A percentile compares a stretch with the other conserved stretches of the same genome.
Conservation (phyloP, 2,329 filamentous ascomycete genomes). For the Talaromyces sp. region DNA sequence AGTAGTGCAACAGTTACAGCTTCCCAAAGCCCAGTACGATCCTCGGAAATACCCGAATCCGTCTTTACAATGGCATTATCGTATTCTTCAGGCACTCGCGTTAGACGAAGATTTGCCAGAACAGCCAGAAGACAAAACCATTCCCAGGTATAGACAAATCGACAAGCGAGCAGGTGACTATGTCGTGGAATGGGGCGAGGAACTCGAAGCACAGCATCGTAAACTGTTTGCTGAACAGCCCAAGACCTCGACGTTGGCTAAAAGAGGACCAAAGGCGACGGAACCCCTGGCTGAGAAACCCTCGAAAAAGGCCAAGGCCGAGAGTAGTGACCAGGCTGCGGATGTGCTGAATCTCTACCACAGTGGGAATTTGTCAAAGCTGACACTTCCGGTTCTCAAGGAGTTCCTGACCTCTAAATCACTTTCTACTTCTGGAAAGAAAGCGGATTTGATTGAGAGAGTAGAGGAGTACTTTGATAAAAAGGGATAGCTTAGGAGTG, state of each 20-base stretch:
- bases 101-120: constrained; percentile 86
- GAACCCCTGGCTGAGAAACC: constrained; percentile 21
- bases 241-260: constrained; percentile 41
- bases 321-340: constrained; percentile 20
- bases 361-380: constrained; percentile 41
- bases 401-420: constrained; percentile 42
- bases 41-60: constrained; percentile 88
- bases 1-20: constrained; percentile 77
- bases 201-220: constrained; percentile 57
- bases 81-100: constrained; percentile 83
- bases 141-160: constrained; percentile 81
- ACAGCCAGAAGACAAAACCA: constrained; percentile 67
- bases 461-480: constrained; percentile 45
- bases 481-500: constrained; percentile 23
- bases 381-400: constrained; percentile 45
- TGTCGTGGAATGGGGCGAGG: constrained; percentile 69
- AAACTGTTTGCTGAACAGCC: constrained; percentile 38
- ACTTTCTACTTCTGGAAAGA: constrained; percentile 41
- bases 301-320: constrained; percentile 46
- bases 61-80: constrained; percentile 93
- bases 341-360: constrained; percentile 38
- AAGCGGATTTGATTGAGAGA: constrained; percentile 47
- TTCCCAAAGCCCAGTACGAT: constrained; percentile 80
- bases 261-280: constrained; percentile 34
- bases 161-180: constrained; percentile 79